A percentile compares a stretch with the other conserved stretches of the same genome.
Conservation (phyloP, 163 green algal species). For the Coccomyxa subellipsoidea region DNA sequence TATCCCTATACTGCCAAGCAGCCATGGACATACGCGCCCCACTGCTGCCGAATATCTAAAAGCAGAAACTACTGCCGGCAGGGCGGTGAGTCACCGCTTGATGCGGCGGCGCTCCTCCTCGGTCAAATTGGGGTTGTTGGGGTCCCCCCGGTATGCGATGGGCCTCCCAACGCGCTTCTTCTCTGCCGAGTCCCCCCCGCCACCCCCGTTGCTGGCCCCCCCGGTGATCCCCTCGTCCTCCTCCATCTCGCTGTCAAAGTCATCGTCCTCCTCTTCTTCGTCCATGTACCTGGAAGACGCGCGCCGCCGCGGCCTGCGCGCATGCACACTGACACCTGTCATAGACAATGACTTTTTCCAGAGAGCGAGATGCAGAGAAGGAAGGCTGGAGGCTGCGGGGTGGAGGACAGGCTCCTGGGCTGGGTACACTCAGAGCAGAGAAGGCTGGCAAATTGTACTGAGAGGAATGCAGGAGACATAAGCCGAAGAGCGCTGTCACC, state of each 20-base stretch:
- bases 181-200: background rate
- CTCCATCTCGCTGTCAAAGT: background rate
- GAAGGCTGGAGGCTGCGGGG: too few species aligned
- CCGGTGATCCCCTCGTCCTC: background rate
- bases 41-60: too few species aligned
- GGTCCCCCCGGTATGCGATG: conserved; percentile 21
- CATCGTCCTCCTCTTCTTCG: background rate
- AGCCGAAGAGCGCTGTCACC: too few species aligned
- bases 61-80: too few species aligned
- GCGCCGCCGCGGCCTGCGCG: background rate
- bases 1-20: too few species aligned
- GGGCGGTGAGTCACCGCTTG: too few species aligned
- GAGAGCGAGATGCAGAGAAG: too few species aligned
- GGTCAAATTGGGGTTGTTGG: conserved; percentile 20
- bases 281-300: background rate
- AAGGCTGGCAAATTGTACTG: too few species aligned
- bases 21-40: too few species aligned
- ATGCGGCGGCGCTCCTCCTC: conserved; percentile 24
- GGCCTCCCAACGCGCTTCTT: conserved; percentile 27
- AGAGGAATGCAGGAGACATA: too few species aligned
- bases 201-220: background rate
- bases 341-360: background rate
- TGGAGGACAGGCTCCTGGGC: too few species aligned
- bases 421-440: too few species aligned
- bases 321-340: background rate